Base-by-base conservation (phyloP, 768 basidiomycete genomes). In the Dacryopinax primogenitus region DNA sequence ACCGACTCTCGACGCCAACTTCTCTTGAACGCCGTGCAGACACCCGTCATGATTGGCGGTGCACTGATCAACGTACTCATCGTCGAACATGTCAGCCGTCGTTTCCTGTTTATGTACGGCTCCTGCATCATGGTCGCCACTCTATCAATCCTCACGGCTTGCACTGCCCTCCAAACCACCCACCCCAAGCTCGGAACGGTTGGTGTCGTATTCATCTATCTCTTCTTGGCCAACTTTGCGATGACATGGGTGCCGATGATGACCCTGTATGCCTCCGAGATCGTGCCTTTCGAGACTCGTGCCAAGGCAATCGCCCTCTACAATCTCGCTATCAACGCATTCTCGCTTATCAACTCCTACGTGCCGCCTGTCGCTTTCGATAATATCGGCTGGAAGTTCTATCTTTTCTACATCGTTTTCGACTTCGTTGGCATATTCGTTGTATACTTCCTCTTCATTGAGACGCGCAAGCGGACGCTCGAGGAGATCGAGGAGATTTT, bases 71-170 rank as follows among this genome's bases (percentile, higher is more conserved):
- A 75, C 32, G 69, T 75, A 21, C 69, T 70, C n/a, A 67, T 74
- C 51, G 71, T 74, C 33, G 76, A 77, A 62, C 70, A 71, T 15
- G 69, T 74, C 36, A 75, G 76, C 0, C 66, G 76, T 26, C 67
- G 76, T 39, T 71, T 71, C 44, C 66, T 72, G n/a, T 69, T 77
- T 61, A 73, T 77, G 67, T 67, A 72, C 0, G 72, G 71, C 58
- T 72, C 72, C 39, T 66, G 68, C 11, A 69, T 71, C 33, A 72
- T 71, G 67, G 69, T 71, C 23, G 64, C 69, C 58, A 67, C 63
- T 30, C 73, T 74, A 28, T 73, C 76, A 45, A 66, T 71, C 34
- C 74, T 77, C 37, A 75, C 74, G 18, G 75, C 74, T 26, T 75
- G 73, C 39, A 73, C 76, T 2, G 70, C 75, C 16, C 68, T 69